A percentile compares a stretch with the other conserved stretches of the same genome.
Conservation (phyloP, 495 filamentous ascomycete species). For the Tricharina praecox region DNA sequence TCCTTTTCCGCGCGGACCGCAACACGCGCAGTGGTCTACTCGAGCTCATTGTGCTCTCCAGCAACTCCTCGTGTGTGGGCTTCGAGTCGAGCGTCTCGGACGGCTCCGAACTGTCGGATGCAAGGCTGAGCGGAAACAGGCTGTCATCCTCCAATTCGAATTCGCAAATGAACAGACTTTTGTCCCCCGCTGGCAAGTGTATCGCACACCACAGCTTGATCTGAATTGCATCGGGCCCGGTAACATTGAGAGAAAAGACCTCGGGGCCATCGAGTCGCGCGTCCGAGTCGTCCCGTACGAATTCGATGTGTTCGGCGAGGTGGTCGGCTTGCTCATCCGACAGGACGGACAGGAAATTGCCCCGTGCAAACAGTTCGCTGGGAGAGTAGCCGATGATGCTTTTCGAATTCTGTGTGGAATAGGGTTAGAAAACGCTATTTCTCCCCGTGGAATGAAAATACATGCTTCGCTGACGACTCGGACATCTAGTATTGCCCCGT, state of each 20-base stretch:
- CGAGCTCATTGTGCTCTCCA: constrained; percentile 51
- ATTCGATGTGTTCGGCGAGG: constrained; percentile 72
- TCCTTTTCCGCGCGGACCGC: constrained; percentile 56
- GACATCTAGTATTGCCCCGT: constrained; percentile 46
- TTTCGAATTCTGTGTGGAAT: constrained; percentile 42
- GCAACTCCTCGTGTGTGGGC: constrained; percentile 54
- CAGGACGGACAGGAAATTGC: constrained; percentile 64
- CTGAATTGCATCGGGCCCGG: constrained; percentile 31
- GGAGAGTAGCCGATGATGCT: constrained; percentile 65
- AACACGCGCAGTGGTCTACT: constrained; percentile 67
- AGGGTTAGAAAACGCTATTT: not conserved
- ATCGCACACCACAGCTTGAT: constrained; percentile 80
- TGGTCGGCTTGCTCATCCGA: constrained; percentile 68
- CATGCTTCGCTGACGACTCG: constrained; percentile 58
- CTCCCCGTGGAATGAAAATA: constrained; percentile 4
- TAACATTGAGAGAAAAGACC: constrained; percentile 63
- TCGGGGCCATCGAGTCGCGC: constrained; percentile 53
- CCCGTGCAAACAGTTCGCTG: constrained; percentile 53
- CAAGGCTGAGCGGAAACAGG: constrained; percentile 46
- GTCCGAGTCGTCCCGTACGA: constrained; percentile 60
- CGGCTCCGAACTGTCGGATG: constrained; percentile 40
- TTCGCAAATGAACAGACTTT: constrained; percentile 69
- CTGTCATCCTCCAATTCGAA: constrained; percentile 79
- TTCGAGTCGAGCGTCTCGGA: constrained; percentile 55
- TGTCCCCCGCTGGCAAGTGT: constrained; percentile 45